Evolutionary conservation across 2,329 filamentous ascomycete species (phyloP), one percentile per base, ranked within the genome.

Genomic region (Tolypocladium amazonense): DNA sequence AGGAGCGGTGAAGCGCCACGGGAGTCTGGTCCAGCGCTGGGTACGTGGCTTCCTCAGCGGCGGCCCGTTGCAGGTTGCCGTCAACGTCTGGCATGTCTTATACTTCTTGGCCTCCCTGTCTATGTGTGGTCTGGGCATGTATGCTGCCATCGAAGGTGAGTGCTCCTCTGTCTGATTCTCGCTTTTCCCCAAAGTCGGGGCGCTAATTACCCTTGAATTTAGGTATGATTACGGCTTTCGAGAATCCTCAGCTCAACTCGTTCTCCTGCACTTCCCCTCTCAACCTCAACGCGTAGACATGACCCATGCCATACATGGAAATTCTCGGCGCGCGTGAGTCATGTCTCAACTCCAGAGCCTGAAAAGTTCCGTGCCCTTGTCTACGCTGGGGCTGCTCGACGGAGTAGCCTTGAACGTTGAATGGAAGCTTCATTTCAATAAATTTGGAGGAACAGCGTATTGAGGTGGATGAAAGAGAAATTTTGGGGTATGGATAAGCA

Each of bases 241-340:
- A 62, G 25, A 56, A 63, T 15, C 59, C 63, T 9, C 63, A 65
- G 59, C 59, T 65, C 9, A 65, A 65, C 33, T 61, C 63, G 4
- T 64, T 65, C 45, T 62, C 62, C 18, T 64, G 63, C 52, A 38
- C 41, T n/a, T 65, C 62, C 20, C 62, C 63, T 27, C 58, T 64
- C 25, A 61, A 62, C 59, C 53, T 62, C 6, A 43, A 61, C 43
- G 52, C 58, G 9, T 59, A 59, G 47, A 30, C 27, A 30, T 30
- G 47, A 5, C 6, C 6, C 25, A 20, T 30, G 25, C 12, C 12
- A 47, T 47, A 23, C 25, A 12, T 25, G 43, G 23, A 27, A 5
- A 7, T 47, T 12, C 23, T 47, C 4, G 15, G 43, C 12, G 11
- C 11, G 12, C 41, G 41, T 23, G 11, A 14, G 4, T 5, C 4